Conservation (phyloP, 2,329 filamentous ascomycete species). For the Aureobasidium sp. region DNA sequence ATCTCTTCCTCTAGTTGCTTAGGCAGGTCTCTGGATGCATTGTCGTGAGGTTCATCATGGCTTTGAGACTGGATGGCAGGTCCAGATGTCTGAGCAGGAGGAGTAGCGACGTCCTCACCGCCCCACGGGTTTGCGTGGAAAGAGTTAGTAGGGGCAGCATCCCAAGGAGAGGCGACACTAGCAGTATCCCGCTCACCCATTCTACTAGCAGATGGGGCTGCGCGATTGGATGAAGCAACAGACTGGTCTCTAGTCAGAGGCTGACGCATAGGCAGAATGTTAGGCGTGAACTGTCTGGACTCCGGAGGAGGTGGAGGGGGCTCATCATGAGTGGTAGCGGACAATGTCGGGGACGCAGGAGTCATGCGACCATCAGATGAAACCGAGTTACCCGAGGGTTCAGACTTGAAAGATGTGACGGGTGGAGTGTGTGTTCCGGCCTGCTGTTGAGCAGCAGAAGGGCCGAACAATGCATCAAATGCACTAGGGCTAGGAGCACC, state of each 20-base stretch:
- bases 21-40: slow-evolving; percentile 26
- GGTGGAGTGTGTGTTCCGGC: slow-evolving; percentile 35
- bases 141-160: not conserved
- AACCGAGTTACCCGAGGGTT: slow-evolving; percentile 33
- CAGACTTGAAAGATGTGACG: slow-evolving; percentile 51
- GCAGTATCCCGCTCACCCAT: slow-evolving; percentile 14
- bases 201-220: slow-evolving; percentile 24
- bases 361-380: slow-evolving; percentile 40
- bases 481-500: slow-evolving; percentile 26
- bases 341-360: slow-evolving; percentile 55
- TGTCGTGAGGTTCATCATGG: not conserved
- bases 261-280: slow-evolving; percentile 60
- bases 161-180: slow-evolving; percentile 8
- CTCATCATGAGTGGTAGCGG: slow-evolving; percentile 44
- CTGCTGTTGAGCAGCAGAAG: slow-evolving; percentile 34
- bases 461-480: slow-evolving; percentile 28
- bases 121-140: not conserved
- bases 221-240: slow-evolving; percentile 54
- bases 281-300: slow-evolving; percentile 69
- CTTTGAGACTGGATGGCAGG: slow-evolving; percentile 45
- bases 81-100: slow-evolving; percentile 58
- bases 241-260: slow-evolving; percentile 52
- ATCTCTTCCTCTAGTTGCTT: slow-evolving; percentile 34
- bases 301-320: slow-evolving; percentile 59
- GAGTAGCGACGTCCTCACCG: slow-evolving; percentile 1